phyloP scores from a whole-genome alignment of 441 rosid species.

The Jatropha podagrica region DNA sequence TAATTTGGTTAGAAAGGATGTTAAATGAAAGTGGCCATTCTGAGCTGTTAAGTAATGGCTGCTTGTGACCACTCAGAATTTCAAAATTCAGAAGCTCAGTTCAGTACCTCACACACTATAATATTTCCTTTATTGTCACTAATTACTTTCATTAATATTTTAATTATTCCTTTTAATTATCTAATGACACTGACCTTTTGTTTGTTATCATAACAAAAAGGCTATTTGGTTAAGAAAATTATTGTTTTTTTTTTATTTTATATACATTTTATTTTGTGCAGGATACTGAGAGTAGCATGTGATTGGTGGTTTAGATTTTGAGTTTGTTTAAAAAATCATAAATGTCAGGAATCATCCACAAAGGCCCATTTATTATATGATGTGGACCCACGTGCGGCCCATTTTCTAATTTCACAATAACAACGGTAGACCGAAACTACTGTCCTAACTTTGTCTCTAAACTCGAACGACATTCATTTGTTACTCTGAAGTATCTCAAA shows the following conservation, averaged over 20 bases:
- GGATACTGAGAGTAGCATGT: constrained; percentile 13
- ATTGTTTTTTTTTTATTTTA: too few species aligned
- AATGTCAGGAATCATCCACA: constrained; percentile 15
- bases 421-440: too few species aligned
- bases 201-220: too few species aligned
- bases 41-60: neutral
- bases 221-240: too few species aligned
- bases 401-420: constrained; percentile 5
- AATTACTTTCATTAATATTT: too few species aligned
- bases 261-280: neutral
- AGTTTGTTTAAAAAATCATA: neutral
- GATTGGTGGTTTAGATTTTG: constrained; percentile 9
- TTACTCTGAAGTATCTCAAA: too few species aligned
- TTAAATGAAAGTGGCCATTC: neutral
- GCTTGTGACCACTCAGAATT: neutral
- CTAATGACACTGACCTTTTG: too few species aligned
- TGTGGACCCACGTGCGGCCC: constrained; percentile 23
- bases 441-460: too few species aligned
- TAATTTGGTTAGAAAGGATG: neutral
- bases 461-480: too few species aligned
- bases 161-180: too few species aligned
- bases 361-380: constrained; percentile 19
- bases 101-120: neutral
- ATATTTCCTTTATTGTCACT: neutral
- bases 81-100: neutral